Evolutionary conservation across 2,329 filamentous ascomycete species (phyloP).

Genomic region (Gaeumannomyces sp.): DNA sequence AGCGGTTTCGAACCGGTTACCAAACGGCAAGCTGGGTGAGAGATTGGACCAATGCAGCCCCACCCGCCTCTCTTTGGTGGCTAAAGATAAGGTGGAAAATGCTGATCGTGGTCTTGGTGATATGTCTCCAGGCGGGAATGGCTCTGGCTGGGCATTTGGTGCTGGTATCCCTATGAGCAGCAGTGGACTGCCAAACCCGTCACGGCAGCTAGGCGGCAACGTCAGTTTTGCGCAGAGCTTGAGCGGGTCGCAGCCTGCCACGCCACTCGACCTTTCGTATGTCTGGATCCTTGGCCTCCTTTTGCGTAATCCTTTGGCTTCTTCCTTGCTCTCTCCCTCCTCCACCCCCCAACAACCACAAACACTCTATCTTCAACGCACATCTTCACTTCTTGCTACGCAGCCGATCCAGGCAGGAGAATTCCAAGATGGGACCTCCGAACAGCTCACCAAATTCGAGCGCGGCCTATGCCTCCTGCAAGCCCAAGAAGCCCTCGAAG

Average conservation of each 20-base stretch:
- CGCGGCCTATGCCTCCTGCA: background rate
- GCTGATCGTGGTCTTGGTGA: constrained; percentile 6
- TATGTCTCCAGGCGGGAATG: constrained; percentile 38
- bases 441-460: background rate
- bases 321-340: constrained; percentile 8
- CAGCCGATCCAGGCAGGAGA: background rate
- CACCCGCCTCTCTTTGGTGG: background rate
- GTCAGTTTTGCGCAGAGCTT: constrained; percentile 63
- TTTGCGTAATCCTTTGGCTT: background rate
- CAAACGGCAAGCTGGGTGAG: constrained; percentile 60
- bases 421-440: background rate
- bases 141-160: constrained; percentile 56
- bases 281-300: constrained; percentile 28
- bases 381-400: background rate
- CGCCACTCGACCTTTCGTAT: constrained; percentile 59
- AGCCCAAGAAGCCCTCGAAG: constrained; percentile 7
- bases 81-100: background rate
- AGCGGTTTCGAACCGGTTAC: constrained; percentile 52
- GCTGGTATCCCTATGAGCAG: constrained; percentile 54
- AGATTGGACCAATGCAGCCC: constrained; percentile 5
- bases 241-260: constrained; percentile 55
- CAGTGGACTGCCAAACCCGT: constrained; percentile 45
- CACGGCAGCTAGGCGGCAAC: constrained; percentile 51
- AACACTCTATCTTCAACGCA: background rate
- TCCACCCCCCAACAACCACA: background rate